A percentile compares a stretch with the other conserved stretches of the same genome.
Conservation (phyloP, 352 stramenopile species). For the Globisporangium acanthophoron region DNA sequence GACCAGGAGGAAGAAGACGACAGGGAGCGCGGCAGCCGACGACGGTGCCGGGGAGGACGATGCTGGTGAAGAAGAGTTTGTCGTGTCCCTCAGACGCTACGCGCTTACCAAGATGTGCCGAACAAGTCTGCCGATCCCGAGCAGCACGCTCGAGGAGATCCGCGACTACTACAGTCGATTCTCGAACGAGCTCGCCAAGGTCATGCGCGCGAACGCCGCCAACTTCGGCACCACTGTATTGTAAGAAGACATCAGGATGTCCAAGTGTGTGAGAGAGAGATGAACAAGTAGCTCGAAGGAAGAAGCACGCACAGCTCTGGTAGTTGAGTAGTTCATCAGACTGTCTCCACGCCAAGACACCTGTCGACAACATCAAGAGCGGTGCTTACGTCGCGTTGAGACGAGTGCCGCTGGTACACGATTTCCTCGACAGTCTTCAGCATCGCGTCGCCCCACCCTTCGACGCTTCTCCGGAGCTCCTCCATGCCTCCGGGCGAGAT, state of each 20-base stretch:
- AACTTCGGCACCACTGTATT: background rate
- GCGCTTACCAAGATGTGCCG: constrained; percentile 23
- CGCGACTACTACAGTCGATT: constrained; percentile 38
- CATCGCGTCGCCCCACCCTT: constrained; percentile 9
- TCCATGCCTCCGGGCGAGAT: background rate
- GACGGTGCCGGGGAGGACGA: constrained; percentile 2
- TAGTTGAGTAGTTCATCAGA: too few relatives aligned
- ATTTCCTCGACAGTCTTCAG: background rate
- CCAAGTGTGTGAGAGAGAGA: too few relatives aligned
- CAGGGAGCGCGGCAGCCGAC: background rate
- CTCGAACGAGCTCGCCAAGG: constrained; percentile 45
- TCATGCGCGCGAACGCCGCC: constrained; percentile 15
- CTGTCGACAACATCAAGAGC: too few relatives aligned
- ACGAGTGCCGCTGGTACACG: too few relatives aligned
- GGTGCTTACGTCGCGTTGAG: too few relatives aligned
- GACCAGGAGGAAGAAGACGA: background rate
- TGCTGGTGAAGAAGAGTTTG: constrained; percentile 15
- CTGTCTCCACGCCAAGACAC: too few relatives aligned
- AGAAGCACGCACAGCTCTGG: too few relatives aligned
- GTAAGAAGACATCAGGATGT: too few relatives aligned
- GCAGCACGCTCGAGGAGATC: constrained; percentile 23
- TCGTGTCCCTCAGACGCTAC: constrained; percentile 30
- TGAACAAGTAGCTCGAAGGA: too few relatives aligned
- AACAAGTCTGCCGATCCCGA: constrained; percentile 16
- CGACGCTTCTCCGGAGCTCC: background rate